Conservation (phyloP, 768 basidiomycete species). For the Amanita molliuscula region DNA sequence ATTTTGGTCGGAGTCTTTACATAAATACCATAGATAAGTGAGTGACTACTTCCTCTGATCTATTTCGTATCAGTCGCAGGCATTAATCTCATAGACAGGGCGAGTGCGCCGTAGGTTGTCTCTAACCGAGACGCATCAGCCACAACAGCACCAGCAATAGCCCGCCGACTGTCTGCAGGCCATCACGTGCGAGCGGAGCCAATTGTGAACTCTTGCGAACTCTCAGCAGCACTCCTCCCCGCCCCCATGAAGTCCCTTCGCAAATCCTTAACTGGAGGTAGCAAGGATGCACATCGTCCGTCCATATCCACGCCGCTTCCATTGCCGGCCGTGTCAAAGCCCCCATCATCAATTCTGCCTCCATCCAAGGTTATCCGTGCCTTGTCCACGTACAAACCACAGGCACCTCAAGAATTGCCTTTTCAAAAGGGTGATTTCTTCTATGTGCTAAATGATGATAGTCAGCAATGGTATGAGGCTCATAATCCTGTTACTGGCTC, state of each 20-base stretch:
- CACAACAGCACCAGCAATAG: no score
- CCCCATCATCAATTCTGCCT: constrained; percentile 59
- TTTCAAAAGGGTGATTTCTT: constrained; percentile 97
- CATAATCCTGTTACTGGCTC: constrained; percentile 89
- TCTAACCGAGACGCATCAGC: not conserved
- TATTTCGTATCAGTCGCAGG: not conserved
- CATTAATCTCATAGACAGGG: not conserved
- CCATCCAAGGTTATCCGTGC: constrained; percentile 97
- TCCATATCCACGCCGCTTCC: constrained; percentile 66
- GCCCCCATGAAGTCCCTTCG: constrained; percentile 67
- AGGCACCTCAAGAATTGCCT: constrained; percentile 75
- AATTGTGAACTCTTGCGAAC: not conserved
- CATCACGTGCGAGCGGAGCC: not conserved
- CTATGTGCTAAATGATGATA: constrained; percentile 78
- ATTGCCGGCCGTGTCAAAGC: constrained; percentile 59
- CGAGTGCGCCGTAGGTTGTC: not conserved
- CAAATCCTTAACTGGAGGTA: constrained; percentile 57
- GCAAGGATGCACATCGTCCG: constrained; percentile 45
- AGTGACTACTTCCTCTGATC: not conserved
- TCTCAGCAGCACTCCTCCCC: not conserved
- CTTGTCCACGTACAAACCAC: constrained; percentile 49
- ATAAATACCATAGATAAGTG: not conserved
- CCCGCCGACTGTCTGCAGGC: not conserved
- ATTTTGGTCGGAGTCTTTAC: constrained; percentile 12
- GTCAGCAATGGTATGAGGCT: constrained; percentile 78